These are phyloP conservation scores for Avena atlantica DNA, from an alignment of 176 grass and related monocot species.

Conservation along the genomic window DNA sequence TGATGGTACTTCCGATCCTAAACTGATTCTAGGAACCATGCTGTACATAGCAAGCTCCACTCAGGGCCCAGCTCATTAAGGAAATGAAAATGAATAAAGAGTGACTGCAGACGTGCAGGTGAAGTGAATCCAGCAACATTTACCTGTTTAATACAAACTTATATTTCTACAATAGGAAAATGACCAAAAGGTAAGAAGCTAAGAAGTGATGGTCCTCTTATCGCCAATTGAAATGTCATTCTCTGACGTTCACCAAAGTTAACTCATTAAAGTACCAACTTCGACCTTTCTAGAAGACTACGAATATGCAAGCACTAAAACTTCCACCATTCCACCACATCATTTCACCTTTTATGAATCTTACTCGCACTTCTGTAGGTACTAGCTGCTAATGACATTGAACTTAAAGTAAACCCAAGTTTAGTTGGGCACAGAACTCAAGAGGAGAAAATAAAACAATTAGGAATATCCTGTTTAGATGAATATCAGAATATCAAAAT, in stretches of 20 bases:
- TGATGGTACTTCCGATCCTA: neutral
- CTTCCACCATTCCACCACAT: neutral
- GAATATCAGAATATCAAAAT: neutral
- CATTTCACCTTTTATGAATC: neutral
- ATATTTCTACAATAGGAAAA: slow-evolving; percentile 1
- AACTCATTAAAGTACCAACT: slow-evolving; percentile 19
- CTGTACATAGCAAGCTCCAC: slow-evolving; percentile 5
- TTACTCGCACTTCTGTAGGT: neutral
- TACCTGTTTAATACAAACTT: neutral
- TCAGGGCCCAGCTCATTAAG: neutral
- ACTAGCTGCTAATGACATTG: slow-evolving; percentile 2
- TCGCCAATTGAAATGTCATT: neutral
- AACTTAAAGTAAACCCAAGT: no score
- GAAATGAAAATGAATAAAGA: slow-evolving; percentile 10
- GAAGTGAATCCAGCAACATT: neutral
- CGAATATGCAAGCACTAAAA: slow-evolving; percentile 24
- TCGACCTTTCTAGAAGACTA: slow-evolving; percentile 32
- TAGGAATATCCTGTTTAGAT: no score
- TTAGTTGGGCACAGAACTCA: no score
- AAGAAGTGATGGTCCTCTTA: slow-evolving; percentile 14
- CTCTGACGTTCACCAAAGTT: slow-evolving; percentile 1
- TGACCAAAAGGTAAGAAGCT: slow-evolving; percentile 20
- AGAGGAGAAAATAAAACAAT: no score
- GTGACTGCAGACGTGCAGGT: neutral
- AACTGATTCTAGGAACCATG: slow-evolving; percentile 7